These are phyloP conservation scores for Colletotrichum sp. DNA, from an alignment of 2,329 filamentous ascomycete species.

Conservation along the genomic window DNA sequence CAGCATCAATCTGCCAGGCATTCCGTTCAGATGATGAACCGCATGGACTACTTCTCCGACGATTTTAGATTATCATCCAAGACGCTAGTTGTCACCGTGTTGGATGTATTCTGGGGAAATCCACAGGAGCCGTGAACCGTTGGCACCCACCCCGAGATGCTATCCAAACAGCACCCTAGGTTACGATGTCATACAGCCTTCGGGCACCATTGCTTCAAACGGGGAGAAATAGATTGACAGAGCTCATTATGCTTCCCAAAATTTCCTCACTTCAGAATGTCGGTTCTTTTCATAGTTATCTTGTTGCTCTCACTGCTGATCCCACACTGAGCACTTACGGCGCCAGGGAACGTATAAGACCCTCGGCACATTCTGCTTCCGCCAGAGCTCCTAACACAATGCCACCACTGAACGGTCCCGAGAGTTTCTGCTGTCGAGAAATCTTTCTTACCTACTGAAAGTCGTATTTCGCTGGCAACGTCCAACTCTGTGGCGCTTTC, in stretches of 20 bases:
- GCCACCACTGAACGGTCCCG: not conserved
- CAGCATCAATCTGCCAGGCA: not conserved
- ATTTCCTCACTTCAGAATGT: no score
- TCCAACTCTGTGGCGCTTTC: not conserved
- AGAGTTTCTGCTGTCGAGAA: not conserved
- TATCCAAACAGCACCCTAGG: not conserved
- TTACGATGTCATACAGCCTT: not conserved
- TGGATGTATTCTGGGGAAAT: not conserved
- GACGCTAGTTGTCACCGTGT: not conserved
- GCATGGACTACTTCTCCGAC: not conserved
- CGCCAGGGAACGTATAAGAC: not conserved
- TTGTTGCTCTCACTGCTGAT: not conserved
- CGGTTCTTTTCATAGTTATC: accelerated
- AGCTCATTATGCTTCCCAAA: no score
- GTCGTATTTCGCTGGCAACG: not conserved
- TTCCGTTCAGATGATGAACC: not conserved
- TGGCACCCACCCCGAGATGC: accelerated
- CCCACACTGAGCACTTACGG: not conserved
- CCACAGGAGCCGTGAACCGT: not conserved
- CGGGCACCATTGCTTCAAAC: accelerated
- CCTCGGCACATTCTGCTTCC: accelerated
- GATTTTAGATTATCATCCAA: accelerated
- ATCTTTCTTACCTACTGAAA: not conserved
- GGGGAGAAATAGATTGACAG: no score
- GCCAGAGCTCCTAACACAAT: not conserved